Conservation (phyloP, 176 grass and related monocot genomes). For the maize (Zea mays) region Zm-B73-REFERENCE-NAM-5.0 NC_050097.1:239340001-239340500, state of each 20-base stretch:
- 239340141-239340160: slow-evolving; percentile 88
- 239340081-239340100: slow-evolving; percentile 78
- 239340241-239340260: slow-evolving; percentile 21
- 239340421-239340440: slow-evolving; percentile 43
- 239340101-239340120: slow-evolving; percentile 44
- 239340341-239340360: not conserved
- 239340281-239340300: slow-evolving; percentile 15
- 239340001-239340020: slow-evolving; percentile 56
- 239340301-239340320: slow-evolving; percentile 15
- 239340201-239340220: slow-evolving; percentile 54
- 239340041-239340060: slow-evolving; percentile 69
- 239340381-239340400: not conserved
- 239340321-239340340: slow-evolving; percentile 19
- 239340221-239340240: slow-evolving; percentile 19
- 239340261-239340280: not conserved
- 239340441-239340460: slow-evolving; percentile 79
- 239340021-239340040: slow-evolving; percentile 80
- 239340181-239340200: slow-evolving; percentile 70
- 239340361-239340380: not conserved
- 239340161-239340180: slow-evolving; percentile 81
- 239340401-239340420: slow-evolving; percentile 26
- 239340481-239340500: slow-evolving; percentile 90
- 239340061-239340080: slow-evolving; percentile 52
- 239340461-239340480: slow-evolving; percentile 90
- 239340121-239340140: slow-evolving; percentile 50